Conservation (phyloP, 129 eudicot species). For the Scalesia atractyloides region DNA sequence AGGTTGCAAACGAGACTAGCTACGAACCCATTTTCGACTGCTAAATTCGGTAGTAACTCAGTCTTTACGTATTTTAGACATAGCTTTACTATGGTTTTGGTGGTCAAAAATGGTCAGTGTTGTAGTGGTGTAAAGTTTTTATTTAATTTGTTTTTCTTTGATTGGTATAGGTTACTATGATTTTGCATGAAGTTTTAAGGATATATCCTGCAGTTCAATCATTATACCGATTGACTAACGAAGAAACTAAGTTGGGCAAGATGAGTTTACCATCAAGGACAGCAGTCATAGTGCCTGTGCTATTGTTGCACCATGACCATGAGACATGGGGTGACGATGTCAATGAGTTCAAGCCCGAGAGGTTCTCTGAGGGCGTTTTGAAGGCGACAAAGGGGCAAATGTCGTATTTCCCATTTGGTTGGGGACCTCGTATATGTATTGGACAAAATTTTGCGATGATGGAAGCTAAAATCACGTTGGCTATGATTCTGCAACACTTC, state of each 20-base stretch:
- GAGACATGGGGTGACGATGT: slow-evolving; percentile 65
- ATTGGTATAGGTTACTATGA: slow-evolving; percentile 56
- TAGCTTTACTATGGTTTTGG: no score
- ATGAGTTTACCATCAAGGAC: slow-evolving; percentile 47
- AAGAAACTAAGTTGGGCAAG: slow-evolving; percentile 54
- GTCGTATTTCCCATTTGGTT: slow-evolving; percentile 69
- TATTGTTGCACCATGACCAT: slow-evolving; percentile 52
- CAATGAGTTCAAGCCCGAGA: slow-evolving; percentile 64
- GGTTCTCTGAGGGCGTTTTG: slow-evolving; percentile 63
- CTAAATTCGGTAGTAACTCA: no score
- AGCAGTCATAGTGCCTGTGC: slow-evolving; percentile 47
- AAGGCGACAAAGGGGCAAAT: slow-evolving; percentile 56
- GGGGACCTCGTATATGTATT: slow-evolving; percentile 72
- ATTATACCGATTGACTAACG: slow-evolving; percentile 39
- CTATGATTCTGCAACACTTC: slow-evolving; percentile 39
- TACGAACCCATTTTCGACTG: no score
- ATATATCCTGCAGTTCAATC: slow-evolving; percentile 65
- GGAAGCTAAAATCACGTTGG: slow-evolving; percentile 35
- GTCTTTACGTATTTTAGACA: no score
- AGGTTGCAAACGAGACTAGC: no score
- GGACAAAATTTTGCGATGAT: slow-evolving; percentile 61
- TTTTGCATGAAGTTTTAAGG: slow-evolving; percentile 66
- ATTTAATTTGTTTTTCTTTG: neutral
- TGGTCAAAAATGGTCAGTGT: no score
- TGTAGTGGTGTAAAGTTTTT: neutral